Percentiles rank a stretch among this genome's conserved stretches.
Conservation (phyloP, 768 basidiomycete species). For the Coprinopsis cinerea region DNA sequence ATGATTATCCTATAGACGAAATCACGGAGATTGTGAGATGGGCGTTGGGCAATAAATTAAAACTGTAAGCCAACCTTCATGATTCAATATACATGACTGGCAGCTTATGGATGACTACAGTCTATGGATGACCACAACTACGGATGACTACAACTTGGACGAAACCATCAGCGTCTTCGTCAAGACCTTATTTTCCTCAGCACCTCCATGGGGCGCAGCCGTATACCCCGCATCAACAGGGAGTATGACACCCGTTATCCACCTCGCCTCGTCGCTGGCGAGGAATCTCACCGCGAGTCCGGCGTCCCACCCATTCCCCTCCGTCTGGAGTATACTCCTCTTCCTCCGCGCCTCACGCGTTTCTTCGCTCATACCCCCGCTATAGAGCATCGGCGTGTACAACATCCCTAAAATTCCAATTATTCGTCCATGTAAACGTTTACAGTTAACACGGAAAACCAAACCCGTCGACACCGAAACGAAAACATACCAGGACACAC, state of each 20-base stretch:
- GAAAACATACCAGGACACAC: constrained; percentile 32
- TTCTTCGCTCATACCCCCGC: constrained; percentile 28
- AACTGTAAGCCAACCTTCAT: no score
- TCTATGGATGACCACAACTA: neutral
- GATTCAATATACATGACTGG: neutral
- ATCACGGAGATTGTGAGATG: no score
- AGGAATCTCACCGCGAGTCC: constrained; percentile 35
- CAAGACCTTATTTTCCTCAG: neutral
- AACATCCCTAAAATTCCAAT: constrained; percentile 27
- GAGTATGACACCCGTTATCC: constrained; percentile 36
- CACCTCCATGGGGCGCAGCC: constrained; percentile 20
- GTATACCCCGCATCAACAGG: constrained; percentile 39
- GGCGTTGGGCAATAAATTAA: no score
- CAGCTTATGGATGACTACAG: neutral
- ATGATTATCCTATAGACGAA: no score
- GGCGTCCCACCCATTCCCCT: constrained; percentile 39
- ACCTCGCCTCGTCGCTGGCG: constrained; percentile 36
- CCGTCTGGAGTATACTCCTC: constrained; percentile 32
- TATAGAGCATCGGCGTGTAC: constrained; percentile 37
- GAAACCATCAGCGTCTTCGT: neutral
- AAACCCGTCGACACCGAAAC: no score
- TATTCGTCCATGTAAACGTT: neutral
- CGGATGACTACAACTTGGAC: neutral
- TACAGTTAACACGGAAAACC: neutral
- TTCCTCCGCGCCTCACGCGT: constrained; percentile 31